Conservation (phyloP, 352 stramenopile genomes). For the Globisporangium uncinulatum region DNA sequence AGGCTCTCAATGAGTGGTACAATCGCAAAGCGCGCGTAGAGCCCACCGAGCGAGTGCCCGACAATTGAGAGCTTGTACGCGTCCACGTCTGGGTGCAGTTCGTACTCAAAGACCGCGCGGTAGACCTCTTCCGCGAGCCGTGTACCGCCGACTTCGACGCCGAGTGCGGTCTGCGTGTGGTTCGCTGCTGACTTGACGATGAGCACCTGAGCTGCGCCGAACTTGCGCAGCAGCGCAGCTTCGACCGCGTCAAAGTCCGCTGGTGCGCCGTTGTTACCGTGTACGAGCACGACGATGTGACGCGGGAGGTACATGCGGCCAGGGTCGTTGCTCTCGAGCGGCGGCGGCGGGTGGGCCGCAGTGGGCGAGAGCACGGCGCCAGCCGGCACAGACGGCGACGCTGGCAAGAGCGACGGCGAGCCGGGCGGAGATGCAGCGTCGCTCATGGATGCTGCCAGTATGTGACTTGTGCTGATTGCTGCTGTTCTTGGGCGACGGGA, state of each 20-base stretch:
- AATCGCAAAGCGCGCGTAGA: constrained; percentile 70
- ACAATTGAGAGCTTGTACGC: constrained; percentile 68
- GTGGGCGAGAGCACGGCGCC: not conserved
- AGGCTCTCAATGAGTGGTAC: constrained; percentile 48
- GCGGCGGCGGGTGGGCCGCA: not conserved
- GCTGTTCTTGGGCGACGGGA: too few relatives aligned
- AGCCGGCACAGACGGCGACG: too few relatives aligned
- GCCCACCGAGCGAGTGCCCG: constrained; percentile 66
- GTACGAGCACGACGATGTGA: constrained; percentile 76
- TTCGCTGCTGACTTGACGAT: constrained; percentile 68
- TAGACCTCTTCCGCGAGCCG: constrained; percentile 65
- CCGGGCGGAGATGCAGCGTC: not conserved
- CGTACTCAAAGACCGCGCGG: constrained; percentile 47
- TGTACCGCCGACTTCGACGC: constrained; percentile 57
- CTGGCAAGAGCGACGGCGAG: not conserved
- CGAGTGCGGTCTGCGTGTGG: constrained; percentile 52
- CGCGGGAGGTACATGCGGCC: constrained; percentile 27
- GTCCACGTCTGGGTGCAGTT: constrained; percentile 38
- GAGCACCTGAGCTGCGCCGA: constrained; percentile 38
- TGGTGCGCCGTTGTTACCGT: constrained; percentile 77
- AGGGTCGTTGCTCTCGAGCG: not conserved
- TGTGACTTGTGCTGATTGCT: too few relatives aligned
- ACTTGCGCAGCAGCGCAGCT: constrained; percentile 35
- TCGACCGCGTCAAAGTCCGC: constrained; percentile 64
- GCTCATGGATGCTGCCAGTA: not conserved